Evolutionary conservation across 2,329 filamentous ascomycete species (phyloP), one percentile per base, ranked within the genome.

Genomic region (Hortaea werneckii): DNA sequence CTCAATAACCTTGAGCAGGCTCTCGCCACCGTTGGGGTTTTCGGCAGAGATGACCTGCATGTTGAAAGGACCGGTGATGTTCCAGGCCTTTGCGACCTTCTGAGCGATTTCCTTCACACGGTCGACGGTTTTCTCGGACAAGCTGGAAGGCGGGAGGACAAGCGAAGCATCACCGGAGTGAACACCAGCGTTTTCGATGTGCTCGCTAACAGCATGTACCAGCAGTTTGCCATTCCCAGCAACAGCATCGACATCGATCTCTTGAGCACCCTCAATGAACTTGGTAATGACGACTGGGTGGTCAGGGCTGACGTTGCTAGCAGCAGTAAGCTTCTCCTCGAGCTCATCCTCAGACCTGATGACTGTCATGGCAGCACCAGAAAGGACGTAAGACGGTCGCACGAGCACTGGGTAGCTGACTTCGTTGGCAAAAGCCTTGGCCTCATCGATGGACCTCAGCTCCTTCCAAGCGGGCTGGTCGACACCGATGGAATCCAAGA

Each of bases 11-110:
- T 95, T 95, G 54, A 96, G 79, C 28, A 78, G 75, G 61, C 83
- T 78, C 63, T 85, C 78, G 46, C 82, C 83, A 47, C 85, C 85
- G 48, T 86, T 81, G 29, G 83, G 79, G 60, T 84, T 74, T 9
- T 86, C 76, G 32, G 85, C 87, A 74, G 94, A 94, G 78, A 98
- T 96, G 69, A 98, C 94, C 66, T 98, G 92, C 90, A 98, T 96
- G 78, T 98, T 98, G 80, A 96, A 98, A 48, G 92, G 92, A 45
- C 92, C 92, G 13, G 88, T 96, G 67, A 96, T 96, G 62, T 78
- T 88, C 87, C 90, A 95, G 41, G 92, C 92, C 70, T 92, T 85
- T 55, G 92, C 92, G 43, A 98, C 89, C 78, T 95, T 96, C 68
- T 89, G 70, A 11, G 92, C 90, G 58, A 98, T 96, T 57, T 87